A percentile compares a stretch with the other conserved stretches of the same genome.
phyloP scores from a whole-genome alignment of 495 filamentous ascomycete species.

The Zalerion maritima region DNA sequence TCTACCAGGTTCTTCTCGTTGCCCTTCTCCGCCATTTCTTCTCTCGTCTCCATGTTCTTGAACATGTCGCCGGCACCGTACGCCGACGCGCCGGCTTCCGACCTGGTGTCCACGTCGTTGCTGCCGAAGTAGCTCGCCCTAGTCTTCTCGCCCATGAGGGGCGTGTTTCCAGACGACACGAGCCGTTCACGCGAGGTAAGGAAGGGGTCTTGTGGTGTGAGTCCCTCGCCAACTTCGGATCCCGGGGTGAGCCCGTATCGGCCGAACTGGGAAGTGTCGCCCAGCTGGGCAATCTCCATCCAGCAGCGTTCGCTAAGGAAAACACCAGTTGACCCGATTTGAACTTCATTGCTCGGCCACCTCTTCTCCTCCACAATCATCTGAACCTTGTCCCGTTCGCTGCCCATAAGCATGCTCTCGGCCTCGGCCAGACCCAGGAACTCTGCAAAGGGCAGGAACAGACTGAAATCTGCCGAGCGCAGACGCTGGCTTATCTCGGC shows the following conservation, averaged over 20 bases:
- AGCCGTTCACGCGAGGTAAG: constrained; percentile 59
- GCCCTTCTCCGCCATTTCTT: constrained; percentile 90
- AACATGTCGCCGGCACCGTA: constrained; percentile 94
- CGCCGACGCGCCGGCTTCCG: constrained; percentile 78
- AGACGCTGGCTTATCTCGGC: constrained; percentile 91
- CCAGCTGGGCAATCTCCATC: constrained; percentile 69
- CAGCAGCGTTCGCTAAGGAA: constrained; percentile 94
- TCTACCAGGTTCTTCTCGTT: constrained; percentile 83
- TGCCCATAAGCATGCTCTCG: constrained; percentile 71
- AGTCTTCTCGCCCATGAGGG: constrained; percentile 62
- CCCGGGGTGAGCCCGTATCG: constrained; percentile 28
- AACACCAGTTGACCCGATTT: constrained; percentile 79
- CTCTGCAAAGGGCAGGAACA: constrained; percentile 92
- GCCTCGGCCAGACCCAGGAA: constrained; percentile 81
- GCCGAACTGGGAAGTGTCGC: constrained; percentile 43
- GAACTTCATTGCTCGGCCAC: constrained; percentile 86
- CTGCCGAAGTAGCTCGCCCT: constrained; percentile 68
- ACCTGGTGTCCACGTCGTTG: constrained; percentile 69
- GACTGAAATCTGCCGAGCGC: constrained; percentile 82
- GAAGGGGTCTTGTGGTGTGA: constrained; percentile 29
- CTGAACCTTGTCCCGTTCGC: constrained; percentile 85
- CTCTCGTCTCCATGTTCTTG: constrained; percentile 80
- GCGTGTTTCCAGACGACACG: constrained; percentile 39
- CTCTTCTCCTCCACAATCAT: constrained; percentile 73
- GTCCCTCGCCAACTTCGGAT: constrained; percentile 28